phyloP scores from a whole-genome alignment of 1,284 basidiomycete species.

The Boletus austroedulis region DNA sequence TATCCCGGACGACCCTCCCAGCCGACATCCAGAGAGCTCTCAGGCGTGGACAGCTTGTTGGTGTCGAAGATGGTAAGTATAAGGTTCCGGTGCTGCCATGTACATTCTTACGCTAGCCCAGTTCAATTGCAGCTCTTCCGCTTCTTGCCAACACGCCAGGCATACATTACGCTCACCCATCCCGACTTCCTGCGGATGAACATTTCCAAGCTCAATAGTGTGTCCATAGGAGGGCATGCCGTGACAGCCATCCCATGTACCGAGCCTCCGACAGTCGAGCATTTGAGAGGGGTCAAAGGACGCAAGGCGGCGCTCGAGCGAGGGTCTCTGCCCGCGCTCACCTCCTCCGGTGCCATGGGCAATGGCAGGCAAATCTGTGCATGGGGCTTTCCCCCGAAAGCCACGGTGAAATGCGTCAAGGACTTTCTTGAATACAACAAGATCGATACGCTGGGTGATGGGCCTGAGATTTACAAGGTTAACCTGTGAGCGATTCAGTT shows the following conservation, averaged over 20 bases:
- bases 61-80: conserved; percentile 54
- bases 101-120: conserved; percentile 30
- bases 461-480: conserved; percentile 47
- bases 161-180: conserved; percentile 50
- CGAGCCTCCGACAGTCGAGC: conserved; percentile 22
- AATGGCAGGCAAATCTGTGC: conserved; percentile 54
- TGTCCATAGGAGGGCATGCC: conserved; percentile 43
- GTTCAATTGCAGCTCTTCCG: conserved; percentile 59
- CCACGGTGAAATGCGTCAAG: conserved; percentile 38
- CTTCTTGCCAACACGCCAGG: conserved; percentile 56
- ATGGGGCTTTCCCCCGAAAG: conserved; percentile 57
- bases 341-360: conserved; percentile 51
- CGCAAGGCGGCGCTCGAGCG: conserved; percentile 41
- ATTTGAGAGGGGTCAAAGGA: conserved; percentile 45
- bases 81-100: neutral
- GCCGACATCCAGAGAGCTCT: conserved; percentile 56
- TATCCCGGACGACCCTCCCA: conserved; percentile 53
- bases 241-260: conserved; percentile 21
- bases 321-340: conserved; percentile 38
- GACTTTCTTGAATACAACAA: conserved; percentile 45
- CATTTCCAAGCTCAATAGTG: conserved; percentile 41
- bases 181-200: conserved; percentile 45
- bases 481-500: conserved; percentile 43
- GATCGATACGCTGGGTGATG: conserved; percentile 40
- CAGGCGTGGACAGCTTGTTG: conserved; percentile 45